phyloP scores from a whole-genome alignment of 345 rosid species.

The Balakata baccata region DNA sequence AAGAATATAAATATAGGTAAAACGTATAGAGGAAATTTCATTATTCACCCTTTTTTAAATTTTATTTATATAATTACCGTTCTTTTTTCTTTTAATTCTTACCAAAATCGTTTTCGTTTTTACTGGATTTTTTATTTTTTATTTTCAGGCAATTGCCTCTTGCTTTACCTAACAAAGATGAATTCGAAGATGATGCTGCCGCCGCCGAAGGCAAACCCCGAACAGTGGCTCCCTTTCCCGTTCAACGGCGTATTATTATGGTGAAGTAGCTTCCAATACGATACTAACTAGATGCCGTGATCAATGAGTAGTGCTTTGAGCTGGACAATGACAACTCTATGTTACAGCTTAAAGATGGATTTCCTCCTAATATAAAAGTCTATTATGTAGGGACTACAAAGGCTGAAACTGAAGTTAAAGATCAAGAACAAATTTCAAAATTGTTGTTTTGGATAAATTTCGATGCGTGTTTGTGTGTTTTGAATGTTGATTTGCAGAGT shows the following conservation, averaged over 20 bases:
- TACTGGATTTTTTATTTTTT: too few species aligned
- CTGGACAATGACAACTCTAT: constrained; percentile 51
- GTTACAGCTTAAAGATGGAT: constrained; percentile 65
- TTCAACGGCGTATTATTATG: constrained; percentile 52
- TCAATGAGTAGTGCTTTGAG: constrained; percentile 49
- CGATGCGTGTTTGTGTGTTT: constrained; percentile 65
- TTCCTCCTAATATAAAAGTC: constrained; percentile 49
- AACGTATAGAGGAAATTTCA: too few species aligned
- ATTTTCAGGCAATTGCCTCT: too few species aligned
- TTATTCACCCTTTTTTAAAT: too few species aligned
- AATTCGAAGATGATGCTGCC: constrained; percentile 29
- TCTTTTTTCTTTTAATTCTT: too few species aligned
- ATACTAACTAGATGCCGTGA: constrained; percentile 30
- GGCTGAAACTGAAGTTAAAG: constrained; percentile 46
- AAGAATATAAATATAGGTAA: too few species aligned
- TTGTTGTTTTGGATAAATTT: constrained; percentile 44
- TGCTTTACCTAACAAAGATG: too few species aligned
- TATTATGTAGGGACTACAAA: constrained; percentile 59
- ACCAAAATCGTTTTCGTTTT: too few species aligned
- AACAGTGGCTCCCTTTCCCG: not conserved
- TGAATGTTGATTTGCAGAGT: constrained; percentile 46
- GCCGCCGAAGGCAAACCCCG: constrained; percentile 15
- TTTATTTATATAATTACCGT: too few species aligned
- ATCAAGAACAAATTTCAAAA: constrained; percentile 59
- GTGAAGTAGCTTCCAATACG: constrained; percentile 66